A percentile compares a stretch with the other conserved stretches of the same genome.
Conservation (phyloP, 1,284 basidiomycete species). For the Trametes versicolor region DNA sequence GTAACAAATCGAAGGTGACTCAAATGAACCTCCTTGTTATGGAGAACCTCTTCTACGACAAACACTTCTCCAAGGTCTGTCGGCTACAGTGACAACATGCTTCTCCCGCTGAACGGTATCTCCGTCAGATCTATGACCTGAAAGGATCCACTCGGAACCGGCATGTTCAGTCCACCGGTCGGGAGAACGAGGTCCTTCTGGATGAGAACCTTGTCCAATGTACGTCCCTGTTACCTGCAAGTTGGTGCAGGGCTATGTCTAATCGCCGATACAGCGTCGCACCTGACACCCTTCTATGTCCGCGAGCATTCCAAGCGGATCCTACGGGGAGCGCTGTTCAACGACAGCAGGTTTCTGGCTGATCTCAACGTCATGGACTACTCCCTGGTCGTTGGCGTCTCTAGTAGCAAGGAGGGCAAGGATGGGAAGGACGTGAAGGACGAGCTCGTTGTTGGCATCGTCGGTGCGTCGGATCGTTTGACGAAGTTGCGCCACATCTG, state of each 20-base stretch:
- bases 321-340: constrained; percentile 89
- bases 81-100: neutral
- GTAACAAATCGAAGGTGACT: constrained; percentile 78
- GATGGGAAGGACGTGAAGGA: constrained; percentile 57
- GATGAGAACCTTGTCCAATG: constrained; percentile 93
- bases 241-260: neutral
- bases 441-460: constrained; percentile 95
- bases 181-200: constrained; percentile 91
- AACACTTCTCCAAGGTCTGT: constrained; percentile 83
- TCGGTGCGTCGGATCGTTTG: constrained; percentile 65
- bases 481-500: constrained; percentile 26
- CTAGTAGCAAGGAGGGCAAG: constrained; percentile 51
- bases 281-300: constrained; percentile 88
- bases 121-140: constrained; percentile 87
- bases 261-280: constrained; percentile 58
- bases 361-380: constrained; percentile 99
- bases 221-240: constrained; percentile 46
- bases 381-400: constrained; percentile 95
- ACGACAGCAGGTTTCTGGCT: constrained; percentile 94
- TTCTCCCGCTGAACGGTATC: constrained; percentile 4
- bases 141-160: constrained; percentile 95
- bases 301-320: constrained; percentile 96
- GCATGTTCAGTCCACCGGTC: constrained; percentile 90
- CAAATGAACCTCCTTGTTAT: constrained; percentile 97
- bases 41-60: constrained; percentile 97